Evolutionary conservation across 768 basidiomycete genomes (phyloP).

Genomic region (Calocera cornea): DNA sequence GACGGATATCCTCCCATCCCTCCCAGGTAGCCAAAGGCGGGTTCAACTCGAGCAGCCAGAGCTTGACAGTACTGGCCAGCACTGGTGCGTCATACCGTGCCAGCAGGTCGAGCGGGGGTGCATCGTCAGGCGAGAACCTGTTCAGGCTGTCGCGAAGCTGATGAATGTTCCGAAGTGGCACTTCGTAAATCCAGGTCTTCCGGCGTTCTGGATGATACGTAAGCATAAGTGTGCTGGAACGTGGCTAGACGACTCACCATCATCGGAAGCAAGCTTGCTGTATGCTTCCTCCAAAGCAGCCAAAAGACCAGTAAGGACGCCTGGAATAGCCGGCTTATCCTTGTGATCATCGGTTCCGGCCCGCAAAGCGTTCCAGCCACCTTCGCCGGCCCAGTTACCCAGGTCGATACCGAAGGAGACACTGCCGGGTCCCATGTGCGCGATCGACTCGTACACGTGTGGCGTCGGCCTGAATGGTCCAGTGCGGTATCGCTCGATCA

Average conservation of each 20-base stretch:
- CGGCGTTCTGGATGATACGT: conserved; percentile 46
- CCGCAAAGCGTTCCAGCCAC: conserved; percentile 49
- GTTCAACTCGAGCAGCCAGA: conserved; percentile 86
- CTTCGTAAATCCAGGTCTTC: conserved; percentile 88
- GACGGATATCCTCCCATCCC: conserved; percentile 82
- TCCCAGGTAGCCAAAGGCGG: conserved; percentile 77
- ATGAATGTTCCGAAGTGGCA: conserved; percentile 65
- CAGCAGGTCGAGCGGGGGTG: conserved; percentile 42
- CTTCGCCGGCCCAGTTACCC: conserved; percentile 73
- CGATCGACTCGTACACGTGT: conserved; percentile 73
- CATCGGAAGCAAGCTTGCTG: conserved; percentile 42
- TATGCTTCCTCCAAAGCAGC: conserved; percentile 52
- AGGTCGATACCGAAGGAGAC: conserved; percentile 78
- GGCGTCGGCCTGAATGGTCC: conserved; percentile 82
- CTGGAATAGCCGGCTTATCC: conserved; percentile 50
- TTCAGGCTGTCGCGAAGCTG: conserved; percentile 77
- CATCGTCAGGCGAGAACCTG: conserved; percentile 41
- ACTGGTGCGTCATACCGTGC: conserved; percentile 73
- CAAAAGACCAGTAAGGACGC: conserved; percentile 57
- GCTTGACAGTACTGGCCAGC: conserved; percentile 68
- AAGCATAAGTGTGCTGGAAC: neutral
- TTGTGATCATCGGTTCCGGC: conserved; percentile 40
- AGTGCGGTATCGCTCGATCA: conserved; percentile 86
- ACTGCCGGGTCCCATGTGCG: conserved; percentile 71
- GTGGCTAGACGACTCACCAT: conserved; percentile 33